phyloP scores from a whole-genome alignment of 768 basidiomycete genomes.

The Trametes cingulata region DNA sequence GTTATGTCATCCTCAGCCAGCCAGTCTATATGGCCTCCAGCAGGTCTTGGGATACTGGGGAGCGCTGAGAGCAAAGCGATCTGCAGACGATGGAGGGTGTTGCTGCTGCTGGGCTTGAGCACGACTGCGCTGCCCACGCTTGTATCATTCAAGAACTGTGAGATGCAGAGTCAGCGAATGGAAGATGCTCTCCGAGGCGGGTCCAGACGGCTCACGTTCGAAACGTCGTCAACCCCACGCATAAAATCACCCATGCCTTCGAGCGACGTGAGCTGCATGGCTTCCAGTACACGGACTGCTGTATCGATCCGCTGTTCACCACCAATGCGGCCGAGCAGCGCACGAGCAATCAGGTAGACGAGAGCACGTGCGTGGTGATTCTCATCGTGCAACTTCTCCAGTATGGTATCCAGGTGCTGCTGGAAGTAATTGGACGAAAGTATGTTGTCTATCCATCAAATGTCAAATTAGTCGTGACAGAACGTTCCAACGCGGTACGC shows the following conservation, averaged over 20 bases:
- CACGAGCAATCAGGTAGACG: conserved; percentile 62
- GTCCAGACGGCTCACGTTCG: conserved; percentile 28
- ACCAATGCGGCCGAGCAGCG: conserved; percentile 54
- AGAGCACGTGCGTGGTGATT: conserved; percentile 57
- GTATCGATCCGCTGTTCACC: conserved; percentile 60
- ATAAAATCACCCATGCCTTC: conserved; percentile 44
- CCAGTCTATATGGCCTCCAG: conserved; percentile 51
- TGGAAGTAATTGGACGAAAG: conserved; percentile 47
- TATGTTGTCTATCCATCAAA: conserved; percentile 51
- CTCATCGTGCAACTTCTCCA: conserved; percentile 50
- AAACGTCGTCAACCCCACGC: conserved; percentile 30
- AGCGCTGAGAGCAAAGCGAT: conserved; percentile 54
- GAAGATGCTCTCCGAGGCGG: not conserved
- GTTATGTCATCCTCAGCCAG: conserved; percentile 30
- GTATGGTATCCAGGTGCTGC: conserved; percentile 48
- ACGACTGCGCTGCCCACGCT: conserved; percentile 51
- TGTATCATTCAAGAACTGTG: conserved; percentile 48
- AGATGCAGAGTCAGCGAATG: not conserved
- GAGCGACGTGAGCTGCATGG: conserved; percentile 48
- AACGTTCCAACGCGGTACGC: conserved; percentile 12
- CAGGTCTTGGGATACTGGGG: conserved; percentile 49
- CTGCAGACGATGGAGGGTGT: conserved; percentile 58
- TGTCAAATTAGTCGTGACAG: not conserved
- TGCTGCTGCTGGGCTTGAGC: conserved; percentile 60
- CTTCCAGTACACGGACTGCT: conserved; percentile 48